Base-by-base conservation (phyloP, 192 early-diverging fungal genomes). In the Coemansia sp. region DNA sequence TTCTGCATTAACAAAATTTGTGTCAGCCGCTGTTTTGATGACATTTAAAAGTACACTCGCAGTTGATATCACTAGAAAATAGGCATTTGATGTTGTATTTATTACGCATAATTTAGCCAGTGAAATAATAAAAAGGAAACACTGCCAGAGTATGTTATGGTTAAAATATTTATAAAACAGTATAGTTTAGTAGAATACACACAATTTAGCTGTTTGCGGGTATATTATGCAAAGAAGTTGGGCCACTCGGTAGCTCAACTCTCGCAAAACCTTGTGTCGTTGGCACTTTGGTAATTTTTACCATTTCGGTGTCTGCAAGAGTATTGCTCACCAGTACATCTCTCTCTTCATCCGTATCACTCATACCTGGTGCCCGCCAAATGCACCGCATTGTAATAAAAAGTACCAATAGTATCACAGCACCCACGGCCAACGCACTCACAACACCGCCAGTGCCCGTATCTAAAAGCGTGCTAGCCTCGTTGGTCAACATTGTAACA, bases 401-500 rank as follows among this genome's bases (percentile, higher is more conserved):
- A n/a, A 89, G 48, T 21, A 84, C 54, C 51, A 88, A 65, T 19
- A 91, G 60, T 8, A 86, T 65, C 7, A 62, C 84, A 67, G 83
- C 86, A 1, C 90, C 90, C 8, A 83, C 80, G 0, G 77, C 70
- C 39, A 91, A 83, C 22, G 79, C 68, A 4, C 67, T 66, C 4
- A 64, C 69, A 21, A 82, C 65, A 1, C 82, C 75, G 1, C 75
- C 73, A 38, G 57, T 73, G 51, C 65, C 69, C 68, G 71, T 72
- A 43, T 45, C 76, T 37, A 37, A 64, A 25, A 72, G 70, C 25
- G 35, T 79, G 50, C 50, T 69, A n/a, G 22, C 59, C 25, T 79
- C 75, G 37, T 87, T 88, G 51, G 85, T 88, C 12, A 90, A 76
- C 60, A 90, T 79, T 0, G 88, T 85, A 2, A 90, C 85, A 39